phyloP scores from a whole-genome alignment of 78 protist genomes.

The Planoprotostelium fungivorum region DNA sequence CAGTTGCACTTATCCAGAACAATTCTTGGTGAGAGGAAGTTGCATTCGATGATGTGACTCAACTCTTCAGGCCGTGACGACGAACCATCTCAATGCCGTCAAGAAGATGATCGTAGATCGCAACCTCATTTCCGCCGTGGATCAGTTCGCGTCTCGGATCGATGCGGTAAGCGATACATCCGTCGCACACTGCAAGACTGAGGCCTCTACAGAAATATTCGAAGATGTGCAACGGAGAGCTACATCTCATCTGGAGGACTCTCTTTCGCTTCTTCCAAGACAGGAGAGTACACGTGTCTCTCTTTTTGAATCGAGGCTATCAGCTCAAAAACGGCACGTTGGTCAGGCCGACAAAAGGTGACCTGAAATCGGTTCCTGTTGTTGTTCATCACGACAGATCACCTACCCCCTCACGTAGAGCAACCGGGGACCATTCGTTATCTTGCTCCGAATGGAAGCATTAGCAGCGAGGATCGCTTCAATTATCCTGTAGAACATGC shows the following conservation, averaged over 20 bases:
- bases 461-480: neutral
- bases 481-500: neutral
- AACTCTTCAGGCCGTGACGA: neutral
- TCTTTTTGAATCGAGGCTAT: neutral
- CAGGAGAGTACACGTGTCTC: neutral
- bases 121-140: neutral
- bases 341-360: neutral
- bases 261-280: neutral
- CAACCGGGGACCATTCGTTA: neutral
- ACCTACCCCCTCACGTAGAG: neutral
- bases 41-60: neutral
- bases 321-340: neutral
- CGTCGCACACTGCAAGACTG: neutral
- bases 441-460: neutral
- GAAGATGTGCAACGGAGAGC: neutral
- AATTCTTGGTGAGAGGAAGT: neutral
- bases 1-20: neutral
- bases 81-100: neutral
- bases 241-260: neutral
- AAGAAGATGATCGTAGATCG: neutral
- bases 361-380: neutral
- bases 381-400: slow-evolving; percentile 1
- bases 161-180: neutral
- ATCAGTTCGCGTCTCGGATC: neutral
- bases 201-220: neutral